Evolutionary conservation across 371 early-diverging fungal species (phyloP).

Genomic region (Lichtheimia ornata): DNA sequence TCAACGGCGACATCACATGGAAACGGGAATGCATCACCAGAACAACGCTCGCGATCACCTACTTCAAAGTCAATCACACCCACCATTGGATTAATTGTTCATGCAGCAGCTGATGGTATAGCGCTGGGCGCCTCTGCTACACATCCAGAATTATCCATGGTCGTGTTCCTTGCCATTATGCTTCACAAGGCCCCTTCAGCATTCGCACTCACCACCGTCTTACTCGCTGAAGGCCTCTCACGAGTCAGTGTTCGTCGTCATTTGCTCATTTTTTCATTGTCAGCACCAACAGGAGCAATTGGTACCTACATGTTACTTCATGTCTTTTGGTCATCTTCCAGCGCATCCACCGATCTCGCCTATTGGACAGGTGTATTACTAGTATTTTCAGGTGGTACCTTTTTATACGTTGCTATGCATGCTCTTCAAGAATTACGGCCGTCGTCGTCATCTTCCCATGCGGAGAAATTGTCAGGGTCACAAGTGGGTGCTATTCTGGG

Average conservation of each 20-base stretch:
- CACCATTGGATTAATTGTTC: conserved; percentile 88
- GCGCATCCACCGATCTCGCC: conserved; percentile 40
- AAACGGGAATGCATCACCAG: neutral
- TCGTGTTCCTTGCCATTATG: conserved; percentile 94
- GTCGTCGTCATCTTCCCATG: neutral
- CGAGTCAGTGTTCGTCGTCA: conserved; percentile 71
- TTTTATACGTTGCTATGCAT: conserved; percentile 89
- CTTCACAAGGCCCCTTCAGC: conserved; percentile 96
- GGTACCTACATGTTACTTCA: conserved; percentile 65
- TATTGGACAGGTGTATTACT: conserved; percentile 86
- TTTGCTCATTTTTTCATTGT: conserved; percentile 78
- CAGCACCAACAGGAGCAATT: conserved; percentile 86
- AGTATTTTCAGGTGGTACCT: conserved; percentile 87
- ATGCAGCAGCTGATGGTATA: conserved; percentile 94
- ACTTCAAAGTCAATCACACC: conserved; percentile 34
- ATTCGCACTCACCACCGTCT: conserved; percentile 85
- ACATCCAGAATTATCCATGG: conserved; percentile 72
- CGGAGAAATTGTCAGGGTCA: conserved; percentile 15
- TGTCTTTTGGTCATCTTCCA: conserved; percentile 26
- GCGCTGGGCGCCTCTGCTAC: conserved; percentile 84
- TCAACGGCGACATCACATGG: neutral
- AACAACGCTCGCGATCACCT: conserved; percentile 7
- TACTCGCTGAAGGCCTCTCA: conserved; percentile 74
- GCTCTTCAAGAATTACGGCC: conserved; percentile 39
- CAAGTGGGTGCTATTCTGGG: conserved; percentile 25